A percentile compares a stretch with the other conserved stretches of the same genome.
Evolutionary conservation across 2,329 filamentous ascomycete species (phyloP).

Genomic region (Claviceps cyperi): DNA sequence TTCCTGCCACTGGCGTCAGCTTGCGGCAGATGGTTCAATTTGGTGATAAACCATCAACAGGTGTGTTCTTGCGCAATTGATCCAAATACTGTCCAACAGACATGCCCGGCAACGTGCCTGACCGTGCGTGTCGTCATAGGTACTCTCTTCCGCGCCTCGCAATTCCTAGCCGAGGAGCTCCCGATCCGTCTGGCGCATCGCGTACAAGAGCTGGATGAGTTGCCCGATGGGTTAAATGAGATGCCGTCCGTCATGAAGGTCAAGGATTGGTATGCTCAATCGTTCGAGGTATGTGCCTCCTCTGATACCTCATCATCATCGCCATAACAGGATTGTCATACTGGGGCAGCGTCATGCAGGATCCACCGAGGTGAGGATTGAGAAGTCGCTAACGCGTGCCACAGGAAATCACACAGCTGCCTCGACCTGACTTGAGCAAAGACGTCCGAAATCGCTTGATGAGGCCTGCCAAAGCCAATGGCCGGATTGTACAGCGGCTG

Average conservation of each 20-base stretch:
- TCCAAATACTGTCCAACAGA: constrained; percentile 32
- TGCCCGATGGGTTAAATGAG: constrained; percentile 91
- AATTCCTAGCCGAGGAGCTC: constrained; percentile 95
- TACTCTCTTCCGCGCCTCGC: constrained; percentile 90
- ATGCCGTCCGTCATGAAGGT: constrained; percentile 96
- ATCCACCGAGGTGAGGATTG: neutral
- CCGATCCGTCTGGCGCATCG: constrained; percentile 93
- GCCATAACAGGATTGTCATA: too few species aligned
- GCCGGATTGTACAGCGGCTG: constrained; percentile 55
- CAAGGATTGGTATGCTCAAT: constrained; percentile 97
- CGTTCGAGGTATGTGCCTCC: constrained; percentile 65
- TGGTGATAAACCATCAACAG: constrained; percentile 81
- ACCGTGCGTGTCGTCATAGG: constrained; percentile 33
- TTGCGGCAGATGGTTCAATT: constrained; percentile 99
- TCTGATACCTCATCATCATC: neutral
- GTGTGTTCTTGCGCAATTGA: constrained; percentile 32
- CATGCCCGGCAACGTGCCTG: constrained; percentile 1
- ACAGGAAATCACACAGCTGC: constrained; percentile 81
- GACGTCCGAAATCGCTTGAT: constrained; percentile 71
- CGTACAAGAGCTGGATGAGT: constrained; percentile 80
- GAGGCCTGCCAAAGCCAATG: constrained; percentile 41
- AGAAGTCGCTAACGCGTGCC: constrained; percentile 2
- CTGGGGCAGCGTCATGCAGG: neutral
- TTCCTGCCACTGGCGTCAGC: constrained; percentile 91
- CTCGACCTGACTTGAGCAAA: constrained; percentile 59